Percentiles rank a stretch among this genome's conserved stretches.
phyloP scores from a whole-genome alignment of 192 early-diverging fungal genomes.

The Umbelopsis vinacea region DNA sequence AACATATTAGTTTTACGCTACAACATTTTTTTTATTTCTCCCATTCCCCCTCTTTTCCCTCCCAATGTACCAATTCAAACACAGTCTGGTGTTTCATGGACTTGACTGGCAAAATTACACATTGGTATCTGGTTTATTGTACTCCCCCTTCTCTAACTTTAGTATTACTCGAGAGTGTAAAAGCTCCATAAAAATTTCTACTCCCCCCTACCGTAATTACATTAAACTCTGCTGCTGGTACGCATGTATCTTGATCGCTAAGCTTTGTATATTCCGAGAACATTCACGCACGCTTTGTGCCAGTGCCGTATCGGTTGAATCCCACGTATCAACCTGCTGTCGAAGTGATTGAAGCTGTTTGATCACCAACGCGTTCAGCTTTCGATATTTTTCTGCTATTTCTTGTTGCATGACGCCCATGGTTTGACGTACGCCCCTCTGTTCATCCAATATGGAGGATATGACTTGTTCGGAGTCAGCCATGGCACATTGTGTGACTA shows the following conservation, averaged over 20 bases:
- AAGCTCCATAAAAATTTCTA: no score
- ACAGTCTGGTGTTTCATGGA: no score
- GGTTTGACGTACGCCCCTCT: neutral
- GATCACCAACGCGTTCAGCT: neutral
- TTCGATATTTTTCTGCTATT: neutral
- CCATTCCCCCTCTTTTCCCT: no score
- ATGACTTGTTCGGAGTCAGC: neutral
- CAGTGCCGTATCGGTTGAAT: neutral
- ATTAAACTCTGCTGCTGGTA: slow-evolving; percentile 21
- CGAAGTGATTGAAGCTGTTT: neutral
- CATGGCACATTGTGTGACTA: neutral
- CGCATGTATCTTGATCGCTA: neutral
- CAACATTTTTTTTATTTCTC: no score
- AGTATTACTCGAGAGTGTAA: no score
- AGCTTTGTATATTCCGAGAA: neutral
- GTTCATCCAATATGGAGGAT: neutral
- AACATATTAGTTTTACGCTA: no score
- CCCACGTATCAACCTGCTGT: neutral
- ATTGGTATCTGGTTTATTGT: no score
- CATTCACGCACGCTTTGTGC: slow-evolving; percentile 8
- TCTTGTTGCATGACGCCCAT: neutral
- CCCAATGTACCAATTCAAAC: no score
- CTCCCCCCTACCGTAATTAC: neutral
- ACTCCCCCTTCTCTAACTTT: no score
- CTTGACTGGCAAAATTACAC: no score